A percentile compares a stretch with the other conserved stretches of the same genome.
These are phyloP conservation scores for Ogataea nonfermentans DNA, from an alignment of 805 yeast genomes.

Conservation along the genomic window DNA sequence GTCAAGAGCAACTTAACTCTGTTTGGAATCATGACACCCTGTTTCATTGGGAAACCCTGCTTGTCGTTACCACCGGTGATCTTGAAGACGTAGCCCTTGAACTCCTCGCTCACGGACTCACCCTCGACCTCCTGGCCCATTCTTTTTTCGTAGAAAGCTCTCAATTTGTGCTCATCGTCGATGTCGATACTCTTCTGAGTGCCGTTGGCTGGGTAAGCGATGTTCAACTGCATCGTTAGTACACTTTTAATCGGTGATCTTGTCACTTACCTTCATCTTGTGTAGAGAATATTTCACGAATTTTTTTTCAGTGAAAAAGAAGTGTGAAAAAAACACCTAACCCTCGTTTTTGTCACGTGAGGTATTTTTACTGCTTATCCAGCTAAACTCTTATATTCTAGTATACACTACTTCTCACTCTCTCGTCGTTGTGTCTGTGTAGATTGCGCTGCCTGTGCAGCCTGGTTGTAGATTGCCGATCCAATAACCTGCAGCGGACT, in stretches of 20 bases:
- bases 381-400: constrained; percentile 1
- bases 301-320: constrained; percentile 13
- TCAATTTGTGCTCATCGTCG: constrained; percentile 98
- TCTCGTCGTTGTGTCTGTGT: constrained; percentile 11
- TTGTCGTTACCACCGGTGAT: constrained; percentile 99
- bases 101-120: constrained; percentile 96
- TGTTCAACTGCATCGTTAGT: constrained; percentile 69
- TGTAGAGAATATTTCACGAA: constrained; percentile 14
- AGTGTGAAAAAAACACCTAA: constrained; percentile 7
- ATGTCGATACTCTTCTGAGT: constrained; percentile 97
- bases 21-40: constrained; percentile 99
- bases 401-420: constrained; percentile 10
- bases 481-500: constrained; percentile 31
- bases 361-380: background rate
- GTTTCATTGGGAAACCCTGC: constrained; percentile 99
- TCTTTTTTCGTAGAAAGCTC: constrained; percentile 98
- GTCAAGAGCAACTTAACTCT: constrained; percentile 95
- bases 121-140: constrained; percentile 99
- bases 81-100: constrained; percentile 98
- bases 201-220: constrained; percentile 99
- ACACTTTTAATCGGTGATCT: constrained; percentile 32
- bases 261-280: constrained; percentile 12
- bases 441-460: constrained; percentile 16
- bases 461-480: constrained; percentile 23
- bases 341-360: constrained; percentile 9